Evolutionary conservation across 75 land plant species (phyloP), one percentile per base, ranked within the genome.

Genomic region (Adiantum capillusveneris): DNA sequence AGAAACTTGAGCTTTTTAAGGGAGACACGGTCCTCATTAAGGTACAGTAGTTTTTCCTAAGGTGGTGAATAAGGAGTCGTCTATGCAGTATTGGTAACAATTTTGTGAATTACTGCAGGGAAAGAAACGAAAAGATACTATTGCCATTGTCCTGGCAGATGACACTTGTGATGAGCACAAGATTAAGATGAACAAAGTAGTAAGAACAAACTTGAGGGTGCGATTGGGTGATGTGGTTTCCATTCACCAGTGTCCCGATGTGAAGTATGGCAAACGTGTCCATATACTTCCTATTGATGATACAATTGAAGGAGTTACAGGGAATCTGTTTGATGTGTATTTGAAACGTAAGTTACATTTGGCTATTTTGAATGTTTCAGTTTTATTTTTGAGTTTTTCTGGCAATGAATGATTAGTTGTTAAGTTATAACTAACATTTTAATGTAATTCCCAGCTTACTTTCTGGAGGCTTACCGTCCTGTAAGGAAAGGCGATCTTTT

Each of bases 1-100:
- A 87, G 57, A 87, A 87, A 61, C 74, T 87, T n/a, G 88, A 87
- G 68, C 65, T 87, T 30, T 87, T 87, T 60, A 77, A 84, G 1
- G 87, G 87, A 0, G 92, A 87, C 24, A 87, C 92, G 0, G 73
- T 87, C 34, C 56, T 84, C 12, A 69, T 87, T 30, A 87, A 87
- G 83, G 90, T 75, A 36, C 19, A 14, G 45, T 11, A 12, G 19
- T 45, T 55, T 18, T 51, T 12, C 18, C 25, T n/a, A 18, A 30
- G 3, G 17, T 17, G 24, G 3, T 16, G 28, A 16, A 55, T 28
- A 5, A 25, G 6, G 29, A 19, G 9, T 7, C 18, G 3, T 56
- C 25, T 56, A 11, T 56, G n/a, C 14, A 25, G 11, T 56, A 7
- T n/a, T n/a, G n/a, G n/a, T n/a, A 5, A 34, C 46, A 31, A 36